Conservation (phyloP, 495 filamentous ascomycete species). For the Trichoderma erinaceum region DNA sequence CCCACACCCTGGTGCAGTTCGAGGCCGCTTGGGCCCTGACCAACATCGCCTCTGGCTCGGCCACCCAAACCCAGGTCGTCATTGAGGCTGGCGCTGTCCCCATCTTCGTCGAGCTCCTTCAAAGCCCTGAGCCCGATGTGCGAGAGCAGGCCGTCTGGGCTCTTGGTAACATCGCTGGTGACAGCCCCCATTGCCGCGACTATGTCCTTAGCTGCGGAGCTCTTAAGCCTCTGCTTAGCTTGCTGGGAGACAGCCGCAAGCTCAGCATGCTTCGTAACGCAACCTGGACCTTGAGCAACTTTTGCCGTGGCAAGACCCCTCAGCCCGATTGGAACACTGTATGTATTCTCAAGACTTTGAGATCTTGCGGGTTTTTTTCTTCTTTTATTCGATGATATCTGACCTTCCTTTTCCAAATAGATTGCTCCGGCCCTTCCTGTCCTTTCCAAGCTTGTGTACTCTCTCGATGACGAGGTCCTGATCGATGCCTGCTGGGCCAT, state of each 20-base stretch:
- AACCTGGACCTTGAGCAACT: conserved; percentile 99
- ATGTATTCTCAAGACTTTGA: conserved; percentile 30
- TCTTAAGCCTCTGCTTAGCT: conserved; percentile 76
- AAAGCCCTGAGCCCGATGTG: conserved; percentile 95
- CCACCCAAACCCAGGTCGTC: conserved; percentile 95
- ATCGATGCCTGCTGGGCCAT: conserved; percentile 99
- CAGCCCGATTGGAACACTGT: conserved; percentile 98
- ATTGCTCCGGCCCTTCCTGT: conserved; percentile 96
- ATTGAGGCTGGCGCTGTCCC: conserved; percentile 98
- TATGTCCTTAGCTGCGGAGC: conserved; percentile 88
- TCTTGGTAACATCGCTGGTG: conserved; percentile 97
- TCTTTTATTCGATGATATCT: conserved; percentile 15
- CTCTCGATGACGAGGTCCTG: conserved; percentile 94
- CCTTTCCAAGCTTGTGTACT: conserved; percentile 95
- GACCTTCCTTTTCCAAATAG: conserved; percentile 41
- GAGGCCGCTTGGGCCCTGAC: conserved; percentile 99
- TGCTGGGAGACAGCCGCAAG: conserved; percentile 96
- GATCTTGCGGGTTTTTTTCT: background rate
- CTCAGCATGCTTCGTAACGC: conserved; percentile 98
- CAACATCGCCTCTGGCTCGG: conserved; percentile 97
- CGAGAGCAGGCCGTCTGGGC: conserved; percentile 99
- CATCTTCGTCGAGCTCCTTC: conserved; percentile 94
- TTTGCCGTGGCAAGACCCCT: conserved; percentile 98
- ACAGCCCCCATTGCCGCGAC: conserved; percentile 94
- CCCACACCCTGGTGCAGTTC: conserved; percentile 97